Percentiles rank a stretch among this genome's conserved stretches.
Evolutionary conservation across 805 yeast species (phyloP).

Genomic region (Yamadazyma sp.): DNA sequence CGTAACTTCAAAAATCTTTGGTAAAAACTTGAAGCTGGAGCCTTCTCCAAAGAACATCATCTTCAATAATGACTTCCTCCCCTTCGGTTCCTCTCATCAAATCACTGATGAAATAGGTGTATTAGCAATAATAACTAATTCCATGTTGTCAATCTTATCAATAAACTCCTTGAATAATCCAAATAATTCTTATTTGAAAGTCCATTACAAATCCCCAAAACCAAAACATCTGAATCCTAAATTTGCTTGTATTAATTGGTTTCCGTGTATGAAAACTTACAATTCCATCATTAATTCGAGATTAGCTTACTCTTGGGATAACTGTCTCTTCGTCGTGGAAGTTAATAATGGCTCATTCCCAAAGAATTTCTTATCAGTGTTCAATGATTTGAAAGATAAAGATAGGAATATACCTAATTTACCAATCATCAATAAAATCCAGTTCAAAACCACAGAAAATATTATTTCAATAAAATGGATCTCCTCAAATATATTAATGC

Average conservation of each 20-base stretch:
- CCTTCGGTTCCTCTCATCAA: conserved; percentile 55
- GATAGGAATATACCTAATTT: conserved; percentile 29
- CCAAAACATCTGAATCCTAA: conserved; percentile 31
- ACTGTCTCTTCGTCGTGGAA: conserved; percentile 54
- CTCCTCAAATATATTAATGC: conserved; percentile 24
- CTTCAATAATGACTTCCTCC: conserved; percentile 45
- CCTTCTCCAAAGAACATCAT: conserved; percentile 16
- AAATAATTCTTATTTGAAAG: conserved; percentile 24
- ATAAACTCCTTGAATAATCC: conserved; percentile 43
- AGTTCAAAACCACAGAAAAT: conserved; percentile 10
- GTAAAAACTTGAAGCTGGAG: conserved; percentile 33
- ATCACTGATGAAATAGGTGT: conserved; percentile 57
- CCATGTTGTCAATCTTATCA: conserved; percentile 50
- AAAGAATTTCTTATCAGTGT: conserved; percentile 18
- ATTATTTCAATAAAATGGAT: conserved; percentile 60
- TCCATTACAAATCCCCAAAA: conserved; percentile 48
- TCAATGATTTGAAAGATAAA: conserved; percentile 34
- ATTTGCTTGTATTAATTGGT: conserved; percentile 52
- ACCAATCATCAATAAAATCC: conserved; percentile 12
- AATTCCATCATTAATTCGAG: conserved; percentile 31
- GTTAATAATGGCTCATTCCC: conserved; percentile 37
- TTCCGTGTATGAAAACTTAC: conserved; percentile 43
- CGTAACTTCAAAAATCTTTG: conserved; percentile 50
- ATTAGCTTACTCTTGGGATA: conserved; percentile 70
- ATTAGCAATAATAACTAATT: conserved; percentile 56